Evolutionary conservation across 441 rosid genomes (phyloP), one percentile per base, ranked within the genome.

Genomic region (Mallotus japonicus): DNA sequence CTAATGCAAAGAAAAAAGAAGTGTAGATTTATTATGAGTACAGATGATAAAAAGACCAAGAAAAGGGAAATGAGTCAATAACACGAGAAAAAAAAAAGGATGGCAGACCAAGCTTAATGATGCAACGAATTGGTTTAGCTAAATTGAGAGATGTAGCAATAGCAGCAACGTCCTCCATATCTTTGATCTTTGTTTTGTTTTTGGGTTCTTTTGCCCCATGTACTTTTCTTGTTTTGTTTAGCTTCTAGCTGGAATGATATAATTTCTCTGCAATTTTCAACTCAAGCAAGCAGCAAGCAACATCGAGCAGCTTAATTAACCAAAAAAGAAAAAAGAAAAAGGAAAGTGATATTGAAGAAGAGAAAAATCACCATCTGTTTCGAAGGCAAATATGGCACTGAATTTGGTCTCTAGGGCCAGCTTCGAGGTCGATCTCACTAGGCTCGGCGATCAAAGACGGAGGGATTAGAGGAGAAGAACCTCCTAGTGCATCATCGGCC

Each of bases 331-430:
- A 63, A 2, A 20, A 28, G 37, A 8, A 15, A 8, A 28, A 16
- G 1, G 2, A 12, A 46, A 58, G 42, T 15, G 17, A 34, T 8
- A 17, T 24, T 56, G 10, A 12, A 22, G 49, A 53, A 19, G 5
- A 40, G 5, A 58, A 16, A 56, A 75, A 70, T 83, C 72, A 93
- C 98, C 99, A 70, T 96, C 98, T 15, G 97, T 87, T 84, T 96
- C 98, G 73, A n/a, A 96, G 97, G 88, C 99, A 96, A 82, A 96
- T 93, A 60, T 98, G 93, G 83, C 98, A 96, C 89, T 96, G 99
- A 77, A 88, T 90, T 85, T 96, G 97, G 32, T 96, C 98, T 12
- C 83, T 90, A 54, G 92, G 95, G 37, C 99, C 99, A 3, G 99
- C 97, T 79, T 96, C 99, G 75, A 93, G 97, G 87, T 96, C 99